Evolutionary conservation across 2,329 filamentous ascomycete genomes (phyloP).

Genomic region (Sordariomycetes sp.): DNA sequence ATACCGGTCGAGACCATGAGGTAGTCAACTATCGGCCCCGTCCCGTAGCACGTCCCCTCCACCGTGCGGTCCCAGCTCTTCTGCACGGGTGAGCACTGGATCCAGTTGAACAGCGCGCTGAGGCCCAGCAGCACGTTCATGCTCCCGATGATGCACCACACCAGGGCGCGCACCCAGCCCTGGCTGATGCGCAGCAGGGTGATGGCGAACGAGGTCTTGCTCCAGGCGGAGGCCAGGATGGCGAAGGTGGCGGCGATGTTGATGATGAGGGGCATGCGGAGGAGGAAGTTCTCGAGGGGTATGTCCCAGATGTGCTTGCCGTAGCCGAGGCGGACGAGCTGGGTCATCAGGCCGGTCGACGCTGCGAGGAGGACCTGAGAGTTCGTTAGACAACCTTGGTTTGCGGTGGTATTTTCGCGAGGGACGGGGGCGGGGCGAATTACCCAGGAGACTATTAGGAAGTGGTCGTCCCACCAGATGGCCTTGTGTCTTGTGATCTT

Average conservation of each 20-base stretch:
- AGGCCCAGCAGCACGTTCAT: conserved; percentile 13
- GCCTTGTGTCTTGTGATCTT: conserved; percentile 21
- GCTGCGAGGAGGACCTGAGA: conserved; percentile 5
- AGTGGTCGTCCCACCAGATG: conserved; percentile 25
- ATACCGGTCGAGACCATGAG: conserved; percentile 4
- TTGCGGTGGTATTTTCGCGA: background rate
- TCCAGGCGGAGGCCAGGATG: conserved; percentile 9
- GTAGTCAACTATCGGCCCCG: conserved; percentile 5
- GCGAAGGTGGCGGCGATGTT: conserved; percentile 2
- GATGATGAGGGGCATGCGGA: background rate
- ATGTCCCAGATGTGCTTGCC: conserved; percentile 10
- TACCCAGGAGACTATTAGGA: conserved; percentile 23
- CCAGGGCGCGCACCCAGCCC: conserved; percentile 11
- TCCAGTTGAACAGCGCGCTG: conserved; percentile 14
- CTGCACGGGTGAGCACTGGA: conserved; percentile 14
- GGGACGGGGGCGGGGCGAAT: conserved; percentile 6
- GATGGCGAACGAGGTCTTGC: conserved; percentile 18
- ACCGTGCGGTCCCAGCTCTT: conserved; percentile 12
- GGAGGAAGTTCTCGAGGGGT: conserved; percentile 5
- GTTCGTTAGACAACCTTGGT: background rate
- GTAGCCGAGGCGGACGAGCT: conserved; percentile 8
- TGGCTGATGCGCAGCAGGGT: conserved; percentile 16
- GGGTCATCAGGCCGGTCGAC: background rate
- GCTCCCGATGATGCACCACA: conserved; percentile 16
- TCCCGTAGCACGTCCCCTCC: conserved; percentile 12